Evolutionary conservation across 2,329 filamentous ascomycete genomes (phyloP), one percentile per base, ranked within the genome.

Genomic region (Podosphaera xanthii): DNA sequence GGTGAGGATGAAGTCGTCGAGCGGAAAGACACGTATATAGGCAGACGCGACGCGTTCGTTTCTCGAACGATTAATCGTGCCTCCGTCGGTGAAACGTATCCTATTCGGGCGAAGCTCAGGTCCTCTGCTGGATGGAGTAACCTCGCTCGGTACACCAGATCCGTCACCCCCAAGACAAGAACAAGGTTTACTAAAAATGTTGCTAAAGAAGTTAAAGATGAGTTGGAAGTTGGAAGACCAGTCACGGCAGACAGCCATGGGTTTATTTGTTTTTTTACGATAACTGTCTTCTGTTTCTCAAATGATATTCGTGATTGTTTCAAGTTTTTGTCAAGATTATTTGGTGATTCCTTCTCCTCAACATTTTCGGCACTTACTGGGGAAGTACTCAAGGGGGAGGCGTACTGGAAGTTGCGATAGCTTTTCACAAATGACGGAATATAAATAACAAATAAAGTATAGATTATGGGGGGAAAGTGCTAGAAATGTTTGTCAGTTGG

Each of bases 11-110:
- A 67, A 61, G 79, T 74, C 65, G 78, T 77, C 65, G 78, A 70
- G 59, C 78, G 76, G 59, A 82, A 81, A 57, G 86, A 83, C 8
- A 92, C 73, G 0, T 76, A 82, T n/a, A 95, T 72, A 0, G 90
- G 89, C 68, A 94, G 78, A 65, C 85, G 81, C 40, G 77, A 69
- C 58, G 80, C 75, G 64, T 94, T 80, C 0, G 92, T 88, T 70
- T 97, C 92, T 60, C 92, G 80, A 54, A 98, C 76, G 35, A 98
- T 73, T 46, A 98, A 77, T 61, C 82, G 89, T 31, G 89, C 92
- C 59, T 84, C 84, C 0, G 76, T 79, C 22, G 86, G 79, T 3
- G 89, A 94, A 35, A 97, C 84, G 69, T 91, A 91, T 34, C 92
- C 92, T 14, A 95, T 74, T 7, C 92, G 80, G 48, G 87, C 86